Conservation (phyloP, 345 rosid genomes). For the Geranium rotundifolium region DNA sequence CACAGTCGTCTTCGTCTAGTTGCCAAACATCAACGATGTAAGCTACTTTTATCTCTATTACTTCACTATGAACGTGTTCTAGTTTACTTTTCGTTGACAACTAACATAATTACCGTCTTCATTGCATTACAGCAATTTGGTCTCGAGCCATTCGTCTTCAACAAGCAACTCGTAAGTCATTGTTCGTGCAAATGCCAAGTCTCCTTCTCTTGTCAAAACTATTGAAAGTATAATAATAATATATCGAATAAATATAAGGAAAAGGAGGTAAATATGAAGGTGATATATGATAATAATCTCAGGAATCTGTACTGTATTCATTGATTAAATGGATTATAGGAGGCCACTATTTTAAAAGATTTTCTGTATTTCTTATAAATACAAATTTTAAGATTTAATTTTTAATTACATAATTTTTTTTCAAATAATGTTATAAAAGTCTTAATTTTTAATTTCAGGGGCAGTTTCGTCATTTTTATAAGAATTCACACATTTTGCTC, state of each 20-base stretch:
- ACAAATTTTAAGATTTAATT: too few species aligned
- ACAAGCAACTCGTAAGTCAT: constrained; percentile 46
- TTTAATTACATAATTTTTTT: too few species aligned
- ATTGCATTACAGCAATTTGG: constrained; percentile 44
- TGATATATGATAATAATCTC: too few species aligned
- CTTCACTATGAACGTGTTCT: not conserved
- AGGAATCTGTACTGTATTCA: too few species aligned
- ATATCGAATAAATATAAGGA: too few species aligned
- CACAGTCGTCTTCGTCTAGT: constrained; percentile 20
- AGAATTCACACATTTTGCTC: too few species aligned
- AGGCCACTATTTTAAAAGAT: too few species aligned
- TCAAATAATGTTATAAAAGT: too few species aligned
- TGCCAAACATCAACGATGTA: constrained; percentile 41
- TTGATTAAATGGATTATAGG: too few species aligned
- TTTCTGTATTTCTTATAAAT: not conserved
- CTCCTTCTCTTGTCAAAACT: not conserved
- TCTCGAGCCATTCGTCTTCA: constrained; percentile 37
- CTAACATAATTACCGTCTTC: constrained; percentile 4
- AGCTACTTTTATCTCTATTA: constrained; percentile 13
- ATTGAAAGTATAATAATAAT: not conserved
- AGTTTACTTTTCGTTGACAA: not conserved
- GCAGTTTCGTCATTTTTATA: too few species aligned
- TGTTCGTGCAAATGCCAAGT: not conserved
- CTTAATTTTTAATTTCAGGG: too few species aligned
- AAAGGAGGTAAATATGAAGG: too few species aligned